phyloP scores from a whole-genome alignment of 2,329 filamentous ascomycete genomes.

The Ceratocystis smalleyi region DNA sequence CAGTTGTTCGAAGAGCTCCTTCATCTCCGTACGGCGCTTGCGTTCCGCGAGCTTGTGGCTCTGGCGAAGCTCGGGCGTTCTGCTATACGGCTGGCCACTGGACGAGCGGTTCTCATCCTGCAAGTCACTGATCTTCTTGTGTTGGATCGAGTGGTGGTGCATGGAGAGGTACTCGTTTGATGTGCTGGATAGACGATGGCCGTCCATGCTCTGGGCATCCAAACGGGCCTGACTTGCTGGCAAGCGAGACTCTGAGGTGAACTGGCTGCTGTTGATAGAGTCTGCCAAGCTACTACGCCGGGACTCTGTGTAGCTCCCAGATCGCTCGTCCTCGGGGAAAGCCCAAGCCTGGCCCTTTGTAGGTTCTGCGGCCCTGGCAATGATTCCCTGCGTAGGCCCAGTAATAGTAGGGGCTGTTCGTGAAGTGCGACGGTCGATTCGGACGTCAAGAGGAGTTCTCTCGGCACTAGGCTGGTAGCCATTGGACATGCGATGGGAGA shows the following conservation, averaged over 20 bases:
- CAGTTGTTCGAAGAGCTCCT: constrained; percentile 68
- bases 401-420: constrained; percentile 63
- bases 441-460: constrained; percentile 35
- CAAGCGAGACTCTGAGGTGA: constrained; percentile 56
- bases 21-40: constrained; percentile 77
- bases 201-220: constrained; percentile 37
- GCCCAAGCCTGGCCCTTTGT: constrained; percentile 76
- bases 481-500: constrained; percentile 47
- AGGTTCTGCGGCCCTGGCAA: constrained; percentile 55
- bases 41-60: constrained; percentile 76
- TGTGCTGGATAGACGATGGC: constrained; percentile 31
- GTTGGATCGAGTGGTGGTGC: constrained; percentile 64
- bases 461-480: constrained; percentile 47
- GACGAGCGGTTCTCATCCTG: constrained; percentile 38
- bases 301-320: constrained; percentile 35
- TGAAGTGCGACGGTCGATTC: constrained; percentile 31
- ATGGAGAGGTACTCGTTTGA: constrained; percentile 42
- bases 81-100: constrained; percentile 59
- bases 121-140: constrained; percentile 53
- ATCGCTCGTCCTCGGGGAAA: constrained; percentile 54
- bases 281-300: constrained; percentile 62
- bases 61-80: constrained; percentile 65
- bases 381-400: constrained; percentile 49
- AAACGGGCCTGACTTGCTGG: constrained; percentile 57
- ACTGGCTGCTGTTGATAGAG: constrained; percentile 65